These are phyloP conservation scores for Scleromitrula shiraiana DNA, from an alignment of 2,329 filamentous ascomycete genomes.

Conservation along the genomic window DNA sequence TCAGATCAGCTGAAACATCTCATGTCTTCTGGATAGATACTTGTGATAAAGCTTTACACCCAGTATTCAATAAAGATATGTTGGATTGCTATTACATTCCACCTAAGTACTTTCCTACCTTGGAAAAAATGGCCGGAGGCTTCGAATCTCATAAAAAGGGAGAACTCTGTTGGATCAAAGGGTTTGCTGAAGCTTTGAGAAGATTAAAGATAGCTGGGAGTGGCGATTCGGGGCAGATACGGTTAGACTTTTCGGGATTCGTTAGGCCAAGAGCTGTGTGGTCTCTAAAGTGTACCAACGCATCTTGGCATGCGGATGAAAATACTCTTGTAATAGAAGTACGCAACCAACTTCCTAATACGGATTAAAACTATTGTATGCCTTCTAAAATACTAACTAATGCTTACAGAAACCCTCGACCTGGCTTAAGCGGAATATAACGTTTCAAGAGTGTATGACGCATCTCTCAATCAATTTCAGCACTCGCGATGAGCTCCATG, in stretches of 20 bases:
- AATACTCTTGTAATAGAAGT: background rate
- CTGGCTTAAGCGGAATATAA: background rate
- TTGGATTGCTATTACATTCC: too few species aligned
- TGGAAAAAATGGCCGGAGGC: background rate
- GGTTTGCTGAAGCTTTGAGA: background rate
- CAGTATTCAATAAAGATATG: background rate
- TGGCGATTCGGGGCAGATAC: background rate
- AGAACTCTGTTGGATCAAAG: background rate
- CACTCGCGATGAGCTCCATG: background rate
- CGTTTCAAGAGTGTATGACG: background rate
- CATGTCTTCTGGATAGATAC: background rate
- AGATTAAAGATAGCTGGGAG: background rate
- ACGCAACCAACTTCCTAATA: too few species aligned
- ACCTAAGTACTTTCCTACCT: background rate
- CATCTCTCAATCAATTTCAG: background rate
- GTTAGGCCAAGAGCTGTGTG: background rate
- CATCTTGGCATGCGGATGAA: accelerated
- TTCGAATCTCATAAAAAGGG: accelerated
- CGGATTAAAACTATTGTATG: too few species aligned
- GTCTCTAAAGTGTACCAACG: background rate
- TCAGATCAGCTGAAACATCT: background rate
- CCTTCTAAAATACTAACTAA: background rate
- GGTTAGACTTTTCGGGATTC: background rate
- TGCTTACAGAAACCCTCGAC: background rate
- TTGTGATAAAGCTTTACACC: background rate